Evolutionary conservation across 1,139 yeast species (phyloP), one percentile per base, ranked within the genome.

Genomic region (Meyerozyma sp.): DNA sequence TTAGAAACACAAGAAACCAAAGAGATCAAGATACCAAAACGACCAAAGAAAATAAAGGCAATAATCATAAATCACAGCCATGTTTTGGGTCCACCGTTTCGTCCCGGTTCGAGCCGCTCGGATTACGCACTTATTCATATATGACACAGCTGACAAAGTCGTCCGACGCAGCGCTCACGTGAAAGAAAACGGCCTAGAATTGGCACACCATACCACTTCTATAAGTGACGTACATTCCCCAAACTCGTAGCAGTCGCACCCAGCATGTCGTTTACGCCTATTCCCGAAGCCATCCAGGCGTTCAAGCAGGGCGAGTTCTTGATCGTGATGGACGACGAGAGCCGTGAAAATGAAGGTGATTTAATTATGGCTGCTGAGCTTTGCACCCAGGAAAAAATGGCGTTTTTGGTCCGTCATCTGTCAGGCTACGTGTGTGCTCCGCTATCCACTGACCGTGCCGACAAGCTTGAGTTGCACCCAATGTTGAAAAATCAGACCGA

Each of bases 311-410:
- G 98, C 43, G 93, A 90, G 64, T 91, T 93, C 57, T 73, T 94
- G 42, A 79, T 94, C 43, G 98, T 94, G 26, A 86, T 94, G 85
- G 98, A 94, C 63, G 96, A 93, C 59, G 98, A 89, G 62, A 78
- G 78, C 58, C 83, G 98, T 56, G 99, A 94, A 65, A 94, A 94
- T 62, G 99, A 94, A 70, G 98, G 98, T 41, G 99, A 94, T 62
- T 75, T 94, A 60, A 90, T 94, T 55, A 83, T 88, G 45, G 95
- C 98, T 20, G 98, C 97, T 27, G 83, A 85, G 54, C 73, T 73
- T 45, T 73, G 82, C 53, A 87, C 95, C 36, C 82, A 87, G 42
- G 84, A 84, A 56, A 82, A 90, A 56, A 90, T 94, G 97, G 98
- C 98, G 1, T 94, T 93, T 56, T 70, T 94, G 51, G 95, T 94